A percentile compares a stretch with the other conserved stretches of the same genome.
Conservation (phyloP, 2,329 filamentous ascomycete species). For the Sordariomycetes sp. region DNA sequence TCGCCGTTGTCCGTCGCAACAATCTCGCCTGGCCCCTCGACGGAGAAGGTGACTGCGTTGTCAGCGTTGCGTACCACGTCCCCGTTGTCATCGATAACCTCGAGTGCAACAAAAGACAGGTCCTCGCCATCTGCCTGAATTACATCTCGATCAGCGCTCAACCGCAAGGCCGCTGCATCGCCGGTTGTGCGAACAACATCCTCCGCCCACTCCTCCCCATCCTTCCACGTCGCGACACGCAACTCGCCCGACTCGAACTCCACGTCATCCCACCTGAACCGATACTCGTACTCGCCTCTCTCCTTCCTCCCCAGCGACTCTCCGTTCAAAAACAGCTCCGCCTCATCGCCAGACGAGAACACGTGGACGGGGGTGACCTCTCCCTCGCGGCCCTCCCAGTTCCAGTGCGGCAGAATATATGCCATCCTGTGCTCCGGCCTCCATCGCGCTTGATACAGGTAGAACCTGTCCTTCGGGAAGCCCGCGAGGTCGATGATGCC, state of each 20-base stretch:
- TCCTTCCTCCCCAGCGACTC: constrained; percentile 25
- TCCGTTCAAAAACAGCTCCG: constrained; percentile 40
- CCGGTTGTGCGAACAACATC: constrained; percentile 27
- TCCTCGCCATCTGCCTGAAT: constrained; percentile 29
- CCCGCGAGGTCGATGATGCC: constrained; percentile 44
- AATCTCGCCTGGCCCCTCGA: constrained; percentile 28
- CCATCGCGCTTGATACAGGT: constrained; percentile 41
- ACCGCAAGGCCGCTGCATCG: constrained; percentile 18
- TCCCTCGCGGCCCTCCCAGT: constrained; percentile 32
- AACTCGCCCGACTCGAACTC: constrained; percentile 32
- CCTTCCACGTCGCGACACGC: constrained; percentile 31
- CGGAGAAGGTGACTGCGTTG: constrained; percentile 27
- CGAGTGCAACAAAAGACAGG: constrained; percentile 29
- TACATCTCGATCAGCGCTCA: constrained; percentile 23
- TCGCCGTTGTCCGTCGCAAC: constrained; percentile 38
- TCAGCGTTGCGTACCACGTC: constrained; percentile 26
- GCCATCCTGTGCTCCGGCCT: constrained; percentile 29
- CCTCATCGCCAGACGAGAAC: constrained; percentile 35
- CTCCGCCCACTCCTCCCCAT: constrained; percentile 30
- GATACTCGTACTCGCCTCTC: constrained; percentile 22
- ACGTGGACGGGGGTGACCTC: constrained; percentile 39
- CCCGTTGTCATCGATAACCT: constrained; percentile 28
- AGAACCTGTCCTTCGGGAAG: constrained; percentile 42
- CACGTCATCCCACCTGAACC: constrained; percentile 39
- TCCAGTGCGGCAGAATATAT: constrained; percentile 44